A percentile compares a stretch with the other conserved stretches of the same genome.
Conservation (phyloP, 2,329 filamentous ascomycete genomes). For the Colletotrichum sp. region DNA sequence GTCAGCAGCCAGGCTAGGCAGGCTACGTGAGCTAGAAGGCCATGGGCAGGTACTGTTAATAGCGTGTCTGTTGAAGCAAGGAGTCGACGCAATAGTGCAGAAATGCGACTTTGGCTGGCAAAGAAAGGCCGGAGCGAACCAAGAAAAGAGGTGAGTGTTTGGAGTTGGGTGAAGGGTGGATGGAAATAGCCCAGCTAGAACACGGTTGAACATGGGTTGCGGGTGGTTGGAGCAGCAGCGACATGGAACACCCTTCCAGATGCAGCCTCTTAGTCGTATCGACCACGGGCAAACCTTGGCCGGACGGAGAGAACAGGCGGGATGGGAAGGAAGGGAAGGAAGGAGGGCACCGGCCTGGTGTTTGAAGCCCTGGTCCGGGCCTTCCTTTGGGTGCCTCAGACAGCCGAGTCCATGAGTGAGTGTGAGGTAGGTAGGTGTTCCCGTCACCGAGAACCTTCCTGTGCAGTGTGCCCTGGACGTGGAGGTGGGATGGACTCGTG, state of each 20-base stretch:
- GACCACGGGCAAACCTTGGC: neutral
- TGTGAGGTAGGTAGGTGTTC: neutral
- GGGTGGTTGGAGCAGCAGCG: neutral
- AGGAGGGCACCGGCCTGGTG: neutral
- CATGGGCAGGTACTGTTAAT: neutral
- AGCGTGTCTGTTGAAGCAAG: neutral
- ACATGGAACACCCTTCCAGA: conserved; percentile 8
- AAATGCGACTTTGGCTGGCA: neutral
- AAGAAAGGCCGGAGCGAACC: neutral
- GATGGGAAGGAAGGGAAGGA: neutral
- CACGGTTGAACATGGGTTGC: neutral
- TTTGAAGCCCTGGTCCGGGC: neutral
- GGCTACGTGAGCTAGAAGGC: neutral
- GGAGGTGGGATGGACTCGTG: neutral
- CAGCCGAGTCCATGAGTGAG: neutral
- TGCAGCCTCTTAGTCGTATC: neutral
- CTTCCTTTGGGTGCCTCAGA: neutral
- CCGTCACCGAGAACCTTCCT: neutral
- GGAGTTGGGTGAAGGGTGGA: neutral
- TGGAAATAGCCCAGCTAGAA: neutral
- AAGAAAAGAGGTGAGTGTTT: neutral
- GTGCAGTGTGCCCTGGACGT: neutral
- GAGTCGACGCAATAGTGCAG: neutral
- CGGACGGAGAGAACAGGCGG: neutral
- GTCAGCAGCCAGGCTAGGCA: neutral